A percentile compares a stretch with the other conserved stretches of the same genome.
phyloP scores from a whole-genome alignment of 371 early-diverging fungal species.

The Syncephalastrum sp. region DNA sequence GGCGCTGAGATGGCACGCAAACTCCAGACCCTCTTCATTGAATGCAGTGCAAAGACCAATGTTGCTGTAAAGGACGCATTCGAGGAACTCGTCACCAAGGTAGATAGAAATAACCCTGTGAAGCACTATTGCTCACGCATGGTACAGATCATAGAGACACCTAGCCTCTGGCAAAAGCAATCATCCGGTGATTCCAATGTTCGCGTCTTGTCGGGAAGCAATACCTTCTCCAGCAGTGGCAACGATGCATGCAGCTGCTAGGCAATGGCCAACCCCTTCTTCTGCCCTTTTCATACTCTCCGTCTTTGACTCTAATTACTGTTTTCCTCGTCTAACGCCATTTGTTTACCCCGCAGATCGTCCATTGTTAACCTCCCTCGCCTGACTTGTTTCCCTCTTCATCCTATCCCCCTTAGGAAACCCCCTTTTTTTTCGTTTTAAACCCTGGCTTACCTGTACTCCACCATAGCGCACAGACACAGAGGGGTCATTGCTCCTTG shows the following conservation, averaged over 20 bases:
- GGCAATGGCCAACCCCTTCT: not conserved
- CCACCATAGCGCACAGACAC: no score
- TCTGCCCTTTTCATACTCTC: no score
- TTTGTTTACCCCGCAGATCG: no score
- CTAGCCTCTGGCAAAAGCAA: slow-evolving; percentile 74
- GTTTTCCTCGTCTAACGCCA: no score
- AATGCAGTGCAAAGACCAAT: slow-evolving; percentile 94
- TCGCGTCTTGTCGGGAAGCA: not conserved
- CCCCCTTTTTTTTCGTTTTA: no score
- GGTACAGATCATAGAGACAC: slow-evolving; percentile 71
- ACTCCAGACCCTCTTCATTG: slow-evolving; percentile 89
- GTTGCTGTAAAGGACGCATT: slow-evolving; percentile 86
- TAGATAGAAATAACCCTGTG: slow-evolving; percentile 22
- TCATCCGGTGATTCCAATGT: slow-evolving; percentile 11
- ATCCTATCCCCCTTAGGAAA: no score
- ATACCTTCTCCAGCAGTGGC: no score
- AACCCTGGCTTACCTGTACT: no score
- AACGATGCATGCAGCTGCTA: slow-evolving; percentile 8
- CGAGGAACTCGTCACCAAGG: slow-evolving; percentile 87
- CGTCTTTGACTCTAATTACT: no score
- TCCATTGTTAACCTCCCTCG: no score
- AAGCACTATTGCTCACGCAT: slow-evolving; percentile 9
- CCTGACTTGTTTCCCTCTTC: no score
- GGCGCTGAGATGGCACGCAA: slow-evolving; percentile 86
- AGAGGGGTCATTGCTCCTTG: no score